phyloP scores from a whole-genome alignment of 2,329 filamentous ascomycete genomes.

The Claviceps sp. region DNA sequence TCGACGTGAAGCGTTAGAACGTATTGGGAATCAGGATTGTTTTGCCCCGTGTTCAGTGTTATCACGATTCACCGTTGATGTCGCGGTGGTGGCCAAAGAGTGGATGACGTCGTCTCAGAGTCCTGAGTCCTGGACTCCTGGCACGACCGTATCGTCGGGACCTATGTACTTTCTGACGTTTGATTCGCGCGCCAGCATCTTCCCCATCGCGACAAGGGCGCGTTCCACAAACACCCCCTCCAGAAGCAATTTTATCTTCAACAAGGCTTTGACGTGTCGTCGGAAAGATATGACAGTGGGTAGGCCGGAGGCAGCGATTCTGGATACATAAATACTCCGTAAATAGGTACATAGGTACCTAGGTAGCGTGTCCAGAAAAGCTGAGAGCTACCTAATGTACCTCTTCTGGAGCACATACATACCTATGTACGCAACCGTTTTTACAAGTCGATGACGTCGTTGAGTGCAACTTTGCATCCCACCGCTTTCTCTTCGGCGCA shows the following conservation, averaged over 20 bases:
- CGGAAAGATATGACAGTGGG: no score
- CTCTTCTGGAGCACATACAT: neutral
- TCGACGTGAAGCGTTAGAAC: no score
- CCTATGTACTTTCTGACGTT: neutral
- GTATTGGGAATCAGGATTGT: no score
- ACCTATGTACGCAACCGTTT: neutral
- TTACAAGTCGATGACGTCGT: constrained; percentile 3
- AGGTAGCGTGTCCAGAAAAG: no score
- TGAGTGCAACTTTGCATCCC: neutral
- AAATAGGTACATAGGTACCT: no score
- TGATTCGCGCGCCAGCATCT: neutral
- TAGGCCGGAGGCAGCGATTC: no score
- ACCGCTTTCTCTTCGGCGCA: neutral
- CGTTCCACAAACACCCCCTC: neutral
- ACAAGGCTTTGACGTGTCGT: no score
- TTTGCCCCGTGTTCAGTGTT: no score
- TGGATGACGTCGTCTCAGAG: neutral
- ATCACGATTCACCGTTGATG: neutral
- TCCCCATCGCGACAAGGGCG: neutral
- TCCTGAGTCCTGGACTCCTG: neutral
- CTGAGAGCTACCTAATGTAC: neutral
- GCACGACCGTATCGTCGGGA: neutral
- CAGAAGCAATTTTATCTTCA: neutral
- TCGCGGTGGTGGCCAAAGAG: neutral
- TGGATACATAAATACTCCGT: no score